Conservation (phyloP, 208 protist species). For the Trypanosoma scelopori region DNA sequence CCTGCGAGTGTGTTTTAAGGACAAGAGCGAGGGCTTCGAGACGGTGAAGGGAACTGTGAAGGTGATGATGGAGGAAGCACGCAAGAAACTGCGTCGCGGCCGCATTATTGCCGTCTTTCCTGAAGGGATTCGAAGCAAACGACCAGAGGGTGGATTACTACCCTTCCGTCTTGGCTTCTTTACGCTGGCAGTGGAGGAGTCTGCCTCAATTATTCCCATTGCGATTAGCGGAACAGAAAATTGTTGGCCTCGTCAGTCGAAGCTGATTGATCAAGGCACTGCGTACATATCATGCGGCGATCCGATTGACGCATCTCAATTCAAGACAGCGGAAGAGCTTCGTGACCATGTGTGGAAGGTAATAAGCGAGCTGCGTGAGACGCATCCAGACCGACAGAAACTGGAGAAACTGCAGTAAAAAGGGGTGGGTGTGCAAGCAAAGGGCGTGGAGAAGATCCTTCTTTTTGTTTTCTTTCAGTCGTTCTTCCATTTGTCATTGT, state of each 20-base stretch:
- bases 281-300: conserved; percentile 78
- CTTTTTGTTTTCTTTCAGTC: conserved; percentile 1
- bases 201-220: conserved; percentile 75
- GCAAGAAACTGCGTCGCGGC: conserved; percentile 58
- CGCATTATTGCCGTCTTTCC: conserved; percentile 86
- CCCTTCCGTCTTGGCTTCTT: conserved; percentile 88
- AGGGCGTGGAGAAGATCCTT: background rate
- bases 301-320: conserved; percentile 62
- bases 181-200: conserved; percentile 70
- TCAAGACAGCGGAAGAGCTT: conserved; percentile 64
- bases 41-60: conserved; percentile 80
- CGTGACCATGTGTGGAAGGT: conserved; percentile 58
- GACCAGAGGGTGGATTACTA: conserved; percentile 61
- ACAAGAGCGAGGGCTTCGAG: conserved; percentile 70
- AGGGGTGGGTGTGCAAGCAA: background rate
- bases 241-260: conserved; percentile 65
- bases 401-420: conserved; percentile 25
- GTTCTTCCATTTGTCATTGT: too few species aligned
- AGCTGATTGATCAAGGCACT: conserved; percentile 48
- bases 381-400: conserved; percentile 65
- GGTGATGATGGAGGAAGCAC: conserved; percentile 79
- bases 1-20: conserved; percentile 68
- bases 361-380: conserved; percentile 62
- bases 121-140: conserved; percentile 72
- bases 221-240: conserved; percentile 76